A percentile compares a stretch with the other conserved stretches of the same genome.
Evolutionary conservation across 2,329 filamentous ascomycete species (phyloP).

Genomic region (Knufia petricola): DNA sequence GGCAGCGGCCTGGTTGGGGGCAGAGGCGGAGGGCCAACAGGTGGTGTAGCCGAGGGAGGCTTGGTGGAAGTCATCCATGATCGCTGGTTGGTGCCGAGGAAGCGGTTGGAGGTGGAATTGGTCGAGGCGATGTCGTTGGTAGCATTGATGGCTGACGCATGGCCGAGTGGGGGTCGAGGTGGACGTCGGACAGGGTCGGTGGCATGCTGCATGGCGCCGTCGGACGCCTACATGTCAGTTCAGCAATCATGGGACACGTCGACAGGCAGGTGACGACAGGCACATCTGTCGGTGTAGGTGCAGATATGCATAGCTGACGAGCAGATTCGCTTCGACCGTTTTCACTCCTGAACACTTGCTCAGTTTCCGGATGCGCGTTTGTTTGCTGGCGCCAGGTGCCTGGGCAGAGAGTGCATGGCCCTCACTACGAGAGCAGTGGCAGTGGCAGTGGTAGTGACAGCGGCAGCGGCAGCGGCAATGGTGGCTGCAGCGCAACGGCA

Average conservation of each 20-base stretch:
- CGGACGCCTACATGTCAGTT: background rate
- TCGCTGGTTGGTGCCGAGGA: slow-evolving; percentile 30
- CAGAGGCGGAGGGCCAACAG: background rate
- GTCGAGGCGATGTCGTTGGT: background rate
- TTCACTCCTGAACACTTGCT: too few species aligned
- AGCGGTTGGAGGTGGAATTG: slow-evolving; percentile 33
- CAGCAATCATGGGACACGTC: background rate
- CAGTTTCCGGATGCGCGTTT: too few species aligned
- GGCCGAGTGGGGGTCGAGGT: background rate
- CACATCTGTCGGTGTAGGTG: too few species aligned
- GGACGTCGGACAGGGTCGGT: background rate
- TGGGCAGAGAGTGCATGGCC: too few species aligned
- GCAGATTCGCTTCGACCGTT: too few species aligned
- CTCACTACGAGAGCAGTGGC: too few species aligned
- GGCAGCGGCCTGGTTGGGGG: background rate
- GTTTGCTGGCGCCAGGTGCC: too few species aligned
- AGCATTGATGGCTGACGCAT: background rate
- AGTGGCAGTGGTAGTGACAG: too few species aligned
- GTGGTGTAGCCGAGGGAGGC: background rate
- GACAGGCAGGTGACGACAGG: background rate
- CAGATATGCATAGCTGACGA: too few species aligned
- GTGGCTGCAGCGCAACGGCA: too few species aligned
- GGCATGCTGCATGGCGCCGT: background rate
- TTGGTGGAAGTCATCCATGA: slow-evolving; percentile 30
- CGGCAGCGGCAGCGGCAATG: too few species aligned